A percentile compares a stretch with the other conserved stretches of the same genome.
These are phyloP conservation scores for Lentinula lateritia DNA, from an alignment of 768 basidiomycete species.

Conservation along the genomic window DNA sequence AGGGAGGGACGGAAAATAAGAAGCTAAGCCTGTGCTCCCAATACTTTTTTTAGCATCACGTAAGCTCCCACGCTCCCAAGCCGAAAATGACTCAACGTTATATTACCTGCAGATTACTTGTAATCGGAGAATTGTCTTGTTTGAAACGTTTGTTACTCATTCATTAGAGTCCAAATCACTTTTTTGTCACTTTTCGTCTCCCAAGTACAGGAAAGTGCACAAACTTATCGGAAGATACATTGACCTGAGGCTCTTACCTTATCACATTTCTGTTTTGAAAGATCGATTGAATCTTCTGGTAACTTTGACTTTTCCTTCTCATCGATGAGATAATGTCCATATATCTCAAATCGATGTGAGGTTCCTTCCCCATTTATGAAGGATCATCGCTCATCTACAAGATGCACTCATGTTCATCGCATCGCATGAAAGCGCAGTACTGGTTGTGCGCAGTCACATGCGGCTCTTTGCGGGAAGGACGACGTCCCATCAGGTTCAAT, in stretches of 20 bases:
- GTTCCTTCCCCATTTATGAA: neutral
- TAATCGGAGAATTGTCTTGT: neutral
- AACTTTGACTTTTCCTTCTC: neutral
- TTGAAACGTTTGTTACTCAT: too few relatives aligned
- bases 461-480: too few relatives aligned
- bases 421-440: neutral
- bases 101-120: too few relatives aligned
- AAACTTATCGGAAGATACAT: neutral
- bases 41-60: neutral
- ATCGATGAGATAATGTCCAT: neutral
- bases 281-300: neutral
- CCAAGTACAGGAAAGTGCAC: too few relatives aligned
- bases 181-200: neutral
- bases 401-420: neutral
- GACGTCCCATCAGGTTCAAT: too few relatives aligned
- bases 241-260: neutral
- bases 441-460: too few relatives aligned
- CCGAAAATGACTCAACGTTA: neutral
- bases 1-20: conserved; percentile 2
- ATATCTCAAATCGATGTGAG: neutral
- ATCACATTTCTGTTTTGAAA: neutral
- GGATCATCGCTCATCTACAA: neutral
- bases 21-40: neutral
- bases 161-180: too few relatives aligned
- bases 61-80: neutral